phyloP scores from a whole-genome alignment of 2,329 filamentous ascomycete species.

The Fusarium guadeloupense region DNA sequence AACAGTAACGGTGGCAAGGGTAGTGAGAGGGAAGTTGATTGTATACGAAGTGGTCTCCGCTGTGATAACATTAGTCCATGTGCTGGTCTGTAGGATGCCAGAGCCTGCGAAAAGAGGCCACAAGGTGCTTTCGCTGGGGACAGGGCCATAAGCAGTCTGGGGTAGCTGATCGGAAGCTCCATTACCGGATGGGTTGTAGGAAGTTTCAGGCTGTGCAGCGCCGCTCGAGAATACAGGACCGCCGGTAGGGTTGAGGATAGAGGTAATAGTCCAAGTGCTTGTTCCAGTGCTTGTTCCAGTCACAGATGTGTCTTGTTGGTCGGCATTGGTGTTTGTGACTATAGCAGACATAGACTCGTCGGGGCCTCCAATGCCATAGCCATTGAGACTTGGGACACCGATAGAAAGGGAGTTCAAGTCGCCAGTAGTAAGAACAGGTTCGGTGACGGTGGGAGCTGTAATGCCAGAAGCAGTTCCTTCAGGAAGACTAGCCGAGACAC shows the following conservation, averaged over 20 bases:
- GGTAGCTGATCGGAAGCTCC: slow-evolving; percentile 24
- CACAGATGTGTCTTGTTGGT: slow-evolving; percentile 18
- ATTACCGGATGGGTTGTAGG: slow-evolving; percentile 25
- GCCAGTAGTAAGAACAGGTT: slow-evolving; percentile 20
- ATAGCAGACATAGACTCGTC: slow-evolving; percentile 34
- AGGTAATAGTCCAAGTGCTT: slow-evolving; percentile 37
- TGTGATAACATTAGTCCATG: slow-evolving; percentile 52
- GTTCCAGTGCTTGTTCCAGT: slow-evolving; percentile 39
- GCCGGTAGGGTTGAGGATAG: slow-evolving; percentile 37
- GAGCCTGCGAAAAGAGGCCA: slow-evolving; percentile 36
- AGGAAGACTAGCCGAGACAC: slow-evolving; percentile 21
- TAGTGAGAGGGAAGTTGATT: slow-evolving; percentile 52
- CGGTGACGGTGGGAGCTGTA: slow-evolving; percentile 21
- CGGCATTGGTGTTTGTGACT: slow-evolving; percentile 26
- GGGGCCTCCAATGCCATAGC: slow-evolving; percentile 35
- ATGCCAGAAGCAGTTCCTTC: slow-evolving; percentile 31
- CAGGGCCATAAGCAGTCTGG: slow-evolving; percentile 39
- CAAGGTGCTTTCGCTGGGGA: slow-evolving; percentile 36
- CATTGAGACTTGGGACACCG: slow-evolving; percentile 38
- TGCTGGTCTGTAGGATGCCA: slow-evolving; percentile 48
- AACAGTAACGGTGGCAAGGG: slow-evolving; percentile 48
- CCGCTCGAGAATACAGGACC: slow-evolving; percentile 34
- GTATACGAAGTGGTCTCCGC: slow-evolving; percentile 54
- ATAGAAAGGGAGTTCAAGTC: slow-evolving; percentile 11
- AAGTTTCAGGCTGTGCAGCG: slow-evolving; percentile 21